These are phyloP conservation scores for Fraxinus angustifolia DNA, from an alignment of 305 asterid genomes.

Conservation along the genomic window DNA sequence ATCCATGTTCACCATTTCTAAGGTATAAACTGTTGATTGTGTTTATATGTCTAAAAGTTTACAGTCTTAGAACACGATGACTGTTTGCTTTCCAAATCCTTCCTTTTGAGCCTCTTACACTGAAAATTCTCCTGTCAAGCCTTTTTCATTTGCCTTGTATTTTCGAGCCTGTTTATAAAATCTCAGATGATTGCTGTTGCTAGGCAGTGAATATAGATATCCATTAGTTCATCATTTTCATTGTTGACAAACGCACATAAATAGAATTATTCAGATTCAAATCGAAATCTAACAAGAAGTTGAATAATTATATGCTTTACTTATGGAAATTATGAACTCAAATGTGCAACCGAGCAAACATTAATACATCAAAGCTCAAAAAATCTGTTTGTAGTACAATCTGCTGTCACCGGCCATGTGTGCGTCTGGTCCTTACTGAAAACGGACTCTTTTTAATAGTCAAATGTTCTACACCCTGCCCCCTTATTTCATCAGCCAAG, in stretches of 20 bases:
- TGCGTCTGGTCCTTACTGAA: constrained; percentile 48
- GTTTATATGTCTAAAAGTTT: not conserved
- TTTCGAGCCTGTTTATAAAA: not conserved
- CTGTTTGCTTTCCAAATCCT: not conserved
- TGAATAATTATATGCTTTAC: not conserved
- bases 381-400: not conserved
- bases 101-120: not conserved
- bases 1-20: not conserved
- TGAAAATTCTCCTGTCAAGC: not conserved
- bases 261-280: not conserved
- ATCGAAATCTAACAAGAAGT: not conserved
- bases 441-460: constrained; percentile 40
- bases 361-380: constrained; percentile 13
- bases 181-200: not conserved
- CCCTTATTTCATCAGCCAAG: not conserved
- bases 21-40: not conserved
- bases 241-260: not conserved
- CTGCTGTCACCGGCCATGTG: constrained; percentile 24
- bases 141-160: not conserved
- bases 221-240: not conserved
- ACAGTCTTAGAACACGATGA: not conserved
- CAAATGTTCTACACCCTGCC: constrained; percentile 26
- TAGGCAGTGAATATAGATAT: not conserved
- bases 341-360: constrained; percentile 8
- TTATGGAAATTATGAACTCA: not conserved